Evolutionary conservation across 2,329 filamentous ascomycete species (phyloP).

Genomic region (Orbilia quercus): DNA sequence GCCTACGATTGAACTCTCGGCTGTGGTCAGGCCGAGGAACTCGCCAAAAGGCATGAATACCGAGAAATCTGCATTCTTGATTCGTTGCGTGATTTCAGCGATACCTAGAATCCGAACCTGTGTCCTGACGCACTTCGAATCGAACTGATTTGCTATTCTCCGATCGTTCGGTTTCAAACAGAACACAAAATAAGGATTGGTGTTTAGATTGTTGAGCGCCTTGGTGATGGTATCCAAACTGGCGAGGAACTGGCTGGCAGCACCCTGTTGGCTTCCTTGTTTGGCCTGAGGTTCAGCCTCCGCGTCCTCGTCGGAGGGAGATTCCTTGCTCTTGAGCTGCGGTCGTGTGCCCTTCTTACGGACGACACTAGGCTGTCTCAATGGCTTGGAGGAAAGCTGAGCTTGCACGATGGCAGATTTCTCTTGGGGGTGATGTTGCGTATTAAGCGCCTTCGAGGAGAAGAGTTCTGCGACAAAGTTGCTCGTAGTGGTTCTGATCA

Average conservation of each 20-base stretch:
- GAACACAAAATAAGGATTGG: slow-evolving; percentile 96
- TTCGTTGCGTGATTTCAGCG: slow-evolving; percentile 92
- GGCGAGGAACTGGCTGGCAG: slow-evolving; percentile 89
- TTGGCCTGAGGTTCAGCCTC: slow-evolving; percentile 35
- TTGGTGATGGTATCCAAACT: slow-evolving; percentile 91
- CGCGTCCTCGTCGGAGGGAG: slow-evolving; percentile 64
- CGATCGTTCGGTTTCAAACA: slow-evolving; percentile 97
- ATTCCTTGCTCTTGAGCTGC: slow-evolving; percentile 63
- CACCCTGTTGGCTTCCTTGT: slow-evolving; percentile 74
- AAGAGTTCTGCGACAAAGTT: slow-evolving; percentile 90
- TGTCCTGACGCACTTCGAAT: slow-evolving; percentile 95
- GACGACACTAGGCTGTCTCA: slow-evolving; percentile 91
- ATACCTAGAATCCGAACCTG: slow-evolving; percentile 97
- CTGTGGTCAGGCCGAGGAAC: slow-evolving; percentile 87
- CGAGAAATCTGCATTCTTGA: slow-evolving; percentile 93
- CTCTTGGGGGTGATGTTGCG: slow-evolving; percentile 91
- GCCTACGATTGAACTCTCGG: slow-evolving; percentile 85
- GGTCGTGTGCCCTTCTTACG: slow-evolving; percentile 75
- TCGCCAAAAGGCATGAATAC: slow-evolving; percentile 95
- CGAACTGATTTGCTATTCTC: slow-evolving; percentile 97
- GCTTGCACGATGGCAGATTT: slow-evolving; percentile 92
- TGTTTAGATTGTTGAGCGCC: slow-evolving; percentile 81
- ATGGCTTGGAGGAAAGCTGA: slow-evolving; percentile 93
- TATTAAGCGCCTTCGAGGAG: slow-evolving; percentile 93
- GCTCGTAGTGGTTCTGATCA: slow-evolving; percentile 88